Evolutionary conservation across 73 alveolate species (phyloP), one percentile per base, ranked within the genome.

Genomic region (Strombidium stylifer): DNA sequence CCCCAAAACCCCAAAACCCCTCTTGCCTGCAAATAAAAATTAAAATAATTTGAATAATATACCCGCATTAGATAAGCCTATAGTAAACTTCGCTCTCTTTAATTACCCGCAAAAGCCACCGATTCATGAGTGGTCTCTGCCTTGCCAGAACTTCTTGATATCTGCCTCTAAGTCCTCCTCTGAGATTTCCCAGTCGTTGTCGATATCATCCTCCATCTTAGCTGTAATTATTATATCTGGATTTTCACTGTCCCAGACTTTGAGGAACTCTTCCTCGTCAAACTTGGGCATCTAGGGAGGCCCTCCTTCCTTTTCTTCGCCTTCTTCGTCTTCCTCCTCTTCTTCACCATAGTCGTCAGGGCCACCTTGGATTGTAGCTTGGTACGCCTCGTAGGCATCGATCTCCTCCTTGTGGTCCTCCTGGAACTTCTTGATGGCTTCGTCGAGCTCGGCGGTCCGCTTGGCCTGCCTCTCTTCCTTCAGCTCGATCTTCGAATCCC

Each of bases 191-290:
- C 71, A 57, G 37, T 65, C 85, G 30, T 64, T 64, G 31, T 64
- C 78, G 16, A 46, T 31, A 18, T 64, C 78, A 45, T 73, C 81
- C 24, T 71, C 85, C 5, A 88, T 51, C 52, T 79, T 92, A 39
- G 53, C 95, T 68, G 72, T 88, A 75, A 64, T 83, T 69, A 46
- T 59, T 59, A 65, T 74, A 64, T 64, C 79, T 48, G 71, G 91
- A 80, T 69, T 89, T 64, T 80, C 92, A 72, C 54, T 78, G 49
- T 56, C 73, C 93, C 73, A 76, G 53, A 74, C 73, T 34, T 56
- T 78, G 59, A 40, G 53, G 62, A 77, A 78, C 83, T 79, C 65
- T 5, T 73, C 79, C 72, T 56, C 73, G 73, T 84, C 61, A 46
- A 69, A 84, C 37, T 27, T 73, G 30, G 86, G 78, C 78, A 64